These are phyloP conservation scores for Crepidotus variabilis DNA, from an alignment of 768 basidiomycete genomes.

Conservation along the genomic window DNA sequence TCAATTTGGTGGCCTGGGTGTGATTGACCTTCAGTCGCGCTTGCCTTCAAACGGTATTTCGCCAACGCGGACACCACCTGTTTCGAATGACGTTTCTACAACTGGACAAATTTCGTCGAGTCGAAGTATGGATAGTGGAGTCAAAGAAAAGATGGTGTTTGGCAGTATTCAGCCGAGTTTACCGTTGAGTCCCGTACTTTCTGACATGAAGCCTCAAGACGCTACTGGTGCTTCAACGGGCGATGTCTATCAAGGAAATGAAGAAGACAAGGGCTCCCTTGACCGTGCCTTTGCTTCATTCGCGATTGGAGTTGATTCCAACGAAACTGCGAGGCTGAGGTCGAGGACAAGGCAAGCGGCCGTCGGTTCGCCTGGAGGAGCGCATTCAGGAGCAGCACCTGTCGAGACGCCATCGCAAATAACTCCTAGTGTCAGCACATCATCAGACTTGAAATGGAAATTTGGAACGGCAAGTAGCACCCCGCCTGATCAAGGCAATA, in stretches of 20 bases:
- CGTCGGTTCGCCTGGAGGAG: background rate
- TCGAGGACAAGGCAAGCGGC: background rate
- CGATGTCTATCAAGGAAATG: constrained; percentile 1
- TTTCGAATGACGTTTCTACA: no score
- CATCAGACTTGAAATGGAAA: constrained; percentile 13
- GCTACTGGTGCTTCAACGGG: no score
- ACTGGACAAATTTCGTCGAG: background rate
- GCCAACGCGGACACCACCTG: no score
- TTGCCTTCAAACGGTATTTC: no score
- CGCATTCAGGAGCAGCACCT: no score
- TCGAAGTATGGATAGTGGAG: no score
- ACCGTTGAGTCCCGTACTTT: no score
- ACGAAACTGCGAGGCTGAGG: background rate
- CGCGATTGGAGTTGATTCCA: constrained; percentile 8
- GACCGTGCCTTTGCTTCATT: background rate
- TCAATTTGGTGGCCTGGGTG: background rate
- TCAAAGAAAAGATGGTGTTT: constrained; percentile 45
- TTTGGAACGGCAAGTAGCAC: constrained; percentile 16
- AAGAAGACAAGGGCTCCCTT: constrained; percentile 3
- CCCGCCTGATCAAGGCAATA: background rate
- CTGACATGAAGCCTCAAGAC: no score
- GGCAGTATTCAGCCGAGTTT: constrained; percentile 41
- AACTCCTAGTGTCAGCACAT: background rate
- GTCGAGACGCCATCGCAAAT: background rate
- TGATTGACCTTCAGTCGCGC: no score